Conservation (phyloP, 306 rosid genomes). For the Ormosia emarginata region DNA sequence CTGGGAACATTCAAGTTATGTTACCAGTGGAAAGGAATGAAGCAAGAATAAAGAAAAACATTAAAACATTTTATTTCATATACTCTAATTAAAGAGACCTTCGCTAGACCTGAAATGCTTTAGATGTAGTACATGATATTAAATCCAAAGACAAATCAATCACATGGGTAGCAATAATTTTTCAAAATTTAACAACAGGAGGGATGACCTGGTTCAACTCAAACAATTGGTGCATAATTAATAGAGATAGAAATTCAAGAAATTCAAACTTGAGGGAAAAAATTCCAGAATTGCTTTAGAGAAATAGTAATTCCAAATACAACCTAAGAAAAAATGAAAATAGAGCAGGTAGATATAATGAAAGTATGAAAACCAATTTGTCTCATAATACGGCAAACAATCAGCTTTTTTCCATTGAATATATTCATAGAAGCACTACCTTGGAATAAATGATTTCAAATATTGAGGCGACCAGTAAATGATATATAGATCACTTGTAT, state of each 20-base stretch:
- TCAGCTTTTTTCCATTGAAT: constrained; percentile 7
- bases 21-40: neutral
- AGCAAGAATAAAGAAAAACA: neutral
- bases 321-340: neutral
- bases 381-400: neutral
- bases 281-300: neutral
- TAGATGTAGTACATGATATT: neutral
- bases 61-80: neutral
- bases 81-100: neutral
- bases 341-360: neutral
- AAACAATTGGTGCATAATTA: constrained; percentile 8
- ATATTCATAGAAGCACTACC: neutral
- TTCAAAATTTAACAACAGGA: neutral
- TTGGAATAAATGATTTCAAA: neutral
- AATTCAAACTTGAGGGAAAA: neutral
- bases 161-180: neutral
- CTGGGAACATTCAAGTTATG: neutral
- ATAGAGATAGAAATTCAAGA: neutral
- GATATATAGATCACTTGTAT: neutral
- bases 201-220: constrained; percentile 2
- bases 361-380: neutral
- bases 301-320: neutral
- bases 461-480: neutral
- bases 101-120: neutral
- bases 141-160: neutral